Percentiles rank a stretch among this genome's conserved stretches.
These are phyloP conservation scores for Tylopilus subfusipes DNA, from an alignment of 768 basidiomycete genomes.

Conservation along the genomic window DNA sequence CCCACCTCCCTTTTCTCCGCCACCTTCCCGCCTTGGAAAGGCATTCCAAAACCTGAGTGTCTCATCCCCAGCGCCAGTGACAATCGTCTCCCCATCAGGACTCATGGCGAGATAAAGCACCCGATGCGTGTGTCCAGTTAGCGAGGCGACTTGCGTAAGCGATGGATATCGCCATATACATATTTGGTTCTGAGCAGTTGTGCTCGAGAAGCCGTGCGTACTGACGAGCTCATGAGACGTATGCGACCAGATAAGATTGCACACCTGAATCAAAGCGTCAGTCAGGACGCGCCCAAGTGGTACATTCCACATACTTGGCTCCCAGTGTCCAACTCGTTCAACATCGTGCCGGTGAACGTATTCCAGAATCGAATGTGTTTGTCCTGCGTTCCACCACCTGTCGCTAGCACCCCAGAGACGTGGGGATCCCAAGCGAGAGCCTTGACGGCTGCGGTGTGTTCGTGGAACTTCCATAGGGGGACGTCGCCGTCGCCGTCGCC, in stretches of 20 bases:
- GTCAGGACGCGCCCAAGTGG: neutral
- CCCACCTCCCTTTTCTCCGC: slow-evolving; percentile 37
- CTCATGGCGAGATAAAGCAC: slow-evolving; percentile 97
- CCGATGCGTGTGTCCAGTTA: slow-evolving; percentile 92
- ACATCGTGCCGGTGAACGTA: slow-evolving; percentile 76
- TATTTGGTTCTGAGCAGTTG: slow-evolving; percentile 93
- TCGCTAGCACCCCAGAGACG: slow-evolving; percentile 83
- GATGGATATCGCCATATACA: slow-evolving; percentile 94
- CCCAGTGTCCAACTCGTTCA: slow-evolving; percentile 89
- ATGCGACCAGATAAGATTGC: slow-evolving; percentile 94
- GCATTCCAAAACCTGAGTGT: slow-evolving; percentile 98
- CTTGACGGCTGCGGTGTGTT: slow-evolving; percentile 96
- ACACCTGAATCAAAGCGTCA: slow-evolving; percentile 57
- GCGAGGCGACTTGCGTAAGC: slow-evolving; percentile 89
- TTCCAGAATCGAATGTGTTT: slow-evolving; percentile 99
- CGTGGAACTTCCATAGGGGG: slow-evolving; percentile 93
- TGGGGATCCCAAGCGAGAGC: slow-evolving; percentile 99
- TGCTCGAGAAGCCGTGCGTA: slow-evolving; percentile 94
- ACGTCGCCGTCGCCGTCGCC: slow-evolving; percentile 42
- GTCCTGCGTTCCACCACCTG: slow-evolving; percentile 98
- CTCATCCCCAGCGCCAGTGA: slow-evolving; percentile 97
- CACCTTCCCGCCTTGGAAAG: slow-evolving; percentile 70
- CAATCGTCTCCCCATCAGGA: slow-evolving; percentile 96
- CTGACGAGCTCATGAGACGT: slow-evolving; percentile 98
- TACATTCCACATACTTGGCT: slow-evolving; percentile 62